Percentiles rank a stretch among this genome's conserved stretches.
These are phyloP conservation scores for Arthrinium puccinioides DNA, from an alignment of 2,329 filamentous ascomycete species.

Conservation along the genomic window DNA sequence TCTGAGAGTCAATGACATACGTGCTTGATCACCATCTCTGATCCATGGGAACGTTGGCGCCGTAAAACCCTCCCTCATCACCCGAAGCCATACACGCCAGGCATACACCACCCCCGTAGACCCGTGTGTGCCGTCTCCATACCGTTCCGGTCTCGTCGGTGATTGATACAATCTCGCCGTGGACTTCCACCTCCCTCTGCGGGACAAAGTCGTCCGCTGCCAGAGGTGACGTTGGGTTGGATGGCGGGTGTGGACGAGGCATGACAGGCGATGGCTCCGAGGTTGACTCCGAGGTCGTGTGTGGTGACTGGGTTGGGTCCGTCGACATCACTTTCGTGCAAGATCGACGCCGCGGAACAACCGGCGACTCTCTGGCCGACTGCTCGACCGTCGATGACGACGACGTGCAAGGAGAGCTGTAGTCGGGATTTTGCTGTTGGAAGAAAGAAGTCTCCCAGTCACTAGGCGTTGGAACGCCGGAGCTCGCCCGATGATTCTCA, in stretches of 20 bases:
- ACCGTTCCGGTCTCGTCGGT: slow-evolving; percentile 39
- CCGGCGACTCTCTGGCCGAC: slow-evolving; percentile 17
- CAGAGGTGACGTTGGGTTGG: slow-evolving; percentile 38
- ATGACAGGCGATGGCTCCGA: slow-evolving; percentile 30
- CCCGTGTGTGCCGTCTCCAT: slow-evolving; percentile 52
- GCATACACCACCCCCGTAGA: slow-evolving; percentile 52
- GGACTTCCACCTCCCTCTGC: slow-evolving; percentile 31
- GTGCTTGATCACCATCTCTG: slow-evolving; percentile 37
- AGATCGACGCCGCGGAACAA: slow-evolving; percentile 31
- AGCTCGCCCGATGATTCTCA: slow-evolving; percentile 28
- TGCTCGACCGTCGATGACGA: slow-evolving; percentile 13
- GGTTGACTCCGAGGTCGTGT: slow-evolving; percentile 11
- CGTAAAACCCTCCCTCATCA: slow-evolving; percentile 43
- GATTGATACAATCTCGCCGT: slow-evolving; percentile 43
- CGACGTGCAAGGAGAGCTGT: slow-evolving; percentile 28
- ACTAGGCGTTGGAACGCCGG: slow-evolving; percentile 23
- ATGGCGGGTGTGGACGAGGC: slow-evolving; percentile 42
- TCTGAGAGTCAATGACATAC: too few relatives aligned
- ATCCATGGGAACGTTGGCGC: slow-evolving; percentile 44
- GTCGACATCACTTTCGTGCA: slow-evolving; percentile 34
- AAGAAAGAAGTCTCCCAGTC: slow-evolving; percentile 33
- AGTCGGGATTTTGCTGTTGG: slow-evolving; percentile 43
- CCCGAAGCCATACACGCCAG: slow-evolving; percentile 46
- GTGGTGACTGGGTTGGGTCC: slow-evolving; percentile 12
- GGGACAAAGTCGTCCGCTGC: slow-evolving; percentile 30